Percentiles rank a stretch among this genome's conserved stretches.
Evolutionary conservation across 2,329 filamentous ascomycete species (phyloP).

Genomic region (Fusarium sp.): DNA sequence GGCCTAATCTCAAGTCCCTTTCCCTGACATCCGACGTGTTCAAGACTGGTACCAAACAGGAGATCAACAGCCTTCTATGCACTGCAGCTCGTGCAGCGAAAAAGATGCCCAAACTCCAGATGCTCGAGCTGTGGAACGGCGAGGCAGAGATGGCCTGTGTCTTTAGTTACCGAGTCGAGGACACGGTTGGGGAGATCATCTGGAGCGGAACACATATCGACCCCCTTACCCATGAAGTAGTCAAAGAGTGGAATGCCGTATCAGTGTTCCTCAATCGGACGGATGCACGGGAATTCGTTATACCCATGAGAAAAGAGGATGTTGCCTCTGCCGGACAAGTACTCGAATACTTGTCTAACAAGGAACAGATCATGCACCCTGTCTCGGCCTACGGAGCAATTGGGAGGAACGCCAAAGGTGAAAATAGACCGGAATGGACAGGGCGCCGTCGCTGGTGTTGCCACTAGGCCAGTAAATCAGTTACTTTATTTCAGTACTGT

Average conservation of each 20-base stretch:
- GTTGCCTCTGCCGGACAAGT: background rate
- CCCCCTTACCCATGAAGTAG: background rate
- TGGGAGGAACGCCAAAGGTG: no score
- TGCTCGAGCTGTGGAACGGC: slow-evolving; percentile 6
- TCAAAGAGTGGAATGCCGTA: background rate
- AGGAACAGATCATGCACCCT: background rate
- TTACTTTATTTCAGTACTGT: background rate
- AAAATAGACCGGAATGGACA: no score
- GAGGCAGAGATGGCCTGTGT: background rate
- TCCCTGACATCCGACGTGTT: background rate
- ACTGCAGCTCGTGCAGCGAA: background rate
- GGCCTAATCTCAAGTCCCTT: background rate
- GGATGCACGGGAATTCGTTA: background rate
- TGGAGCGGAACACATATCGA: slow-evolving; percentile 1
- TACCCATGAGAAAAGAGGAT: background rate
- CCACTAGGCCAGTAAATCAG: background rate
- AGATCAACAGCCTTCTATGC: background rate
- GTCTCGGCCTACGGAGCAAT: background rate
- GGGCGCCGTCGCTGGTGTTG: no score
- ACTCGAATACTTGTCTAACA: background rate
- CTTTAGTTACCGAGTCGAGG: slow-evolving; percentile 5
- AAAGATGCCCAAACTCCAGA: slow-evolving; percentile 16
- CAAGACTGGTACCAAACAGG: background rate
- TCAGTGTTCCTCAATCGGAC: background rate
- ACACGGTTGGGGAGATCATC: background rate